These are phyloP conservation scores for Phialophora verrucosa DNA, from an alignment of 2,329 filamentous ascomycete genomes.

Conservation along the genomic window DNA sequence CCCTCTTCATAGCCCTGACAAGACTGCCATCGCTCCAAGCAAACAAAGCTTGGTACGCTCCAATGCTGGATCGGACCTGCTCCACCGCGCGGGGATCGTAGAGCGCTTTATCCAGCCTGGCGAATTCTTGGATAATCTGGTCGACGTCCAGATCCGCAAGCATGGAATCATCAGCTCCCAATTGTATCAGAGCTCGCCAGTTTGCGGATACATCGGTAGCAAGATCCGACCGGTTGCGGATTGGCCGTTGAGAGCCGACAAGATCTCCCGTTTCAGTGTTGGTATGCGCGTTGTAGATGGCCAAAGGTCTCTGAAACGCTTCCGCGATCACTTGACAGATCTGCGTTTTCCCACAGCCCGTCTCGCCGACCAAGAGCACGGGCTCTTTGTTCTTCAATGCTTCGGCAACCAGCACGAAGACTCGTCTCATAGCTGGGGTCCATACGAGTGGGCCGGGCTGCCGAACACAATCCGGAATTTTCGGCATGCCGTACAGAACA, in stretches of 20 bases:
- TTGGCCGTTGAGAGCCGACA: constrained; percentile 90
- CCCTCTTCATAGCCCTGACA: constrained; percentile 89
- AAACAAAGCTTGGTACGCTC: constrained; percentile 82
- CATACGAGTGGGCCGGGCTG: constrained; percentile 69
- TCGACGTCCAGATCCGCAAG: constrained; percentile 42
- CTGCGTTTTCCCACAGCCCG: constrained; percentile 96
- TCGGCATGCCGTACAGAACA: constrained; percentile 66
- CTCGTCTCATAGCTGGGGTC: constrained; percentile 90
- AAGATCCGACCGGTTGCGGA: constrained; percentile 80
- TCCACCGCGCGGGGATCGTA: constrained; percentile 58
- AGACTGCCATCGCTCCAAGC: constrained; percentile 96
- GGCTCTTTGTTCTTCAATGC: constrained; percentile 91
- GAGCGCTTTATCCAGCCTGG: constrained; percentile 29
- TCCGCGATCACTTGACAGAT: constrained; percentile 92
- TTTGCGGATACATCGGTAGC: constrained; percentile 69
- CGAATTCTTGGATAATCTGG: constrained; percentile 33
- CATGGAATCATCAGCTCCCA: constrained; percentile 43
- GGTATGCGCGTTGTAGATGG: constrained; percentile 96
- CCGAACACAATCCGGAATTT: constrained; percentile 44
- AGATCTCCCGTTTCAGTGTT: constrained; percentile 98
- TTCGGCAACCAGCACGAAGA: constrained; percentile 86
- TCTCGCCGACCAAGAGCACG: constrained; percentile 92
- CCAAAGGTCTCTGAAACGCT: constrained; percentile 73
- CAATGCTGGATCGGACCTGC: constrained; percentile 54
- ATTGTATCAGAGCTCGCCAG: constrained; percentile 52